Evolutionary conservation across 73 alveolate species (phyloP).

Genomic region (Stentor roeselii): DNA sequence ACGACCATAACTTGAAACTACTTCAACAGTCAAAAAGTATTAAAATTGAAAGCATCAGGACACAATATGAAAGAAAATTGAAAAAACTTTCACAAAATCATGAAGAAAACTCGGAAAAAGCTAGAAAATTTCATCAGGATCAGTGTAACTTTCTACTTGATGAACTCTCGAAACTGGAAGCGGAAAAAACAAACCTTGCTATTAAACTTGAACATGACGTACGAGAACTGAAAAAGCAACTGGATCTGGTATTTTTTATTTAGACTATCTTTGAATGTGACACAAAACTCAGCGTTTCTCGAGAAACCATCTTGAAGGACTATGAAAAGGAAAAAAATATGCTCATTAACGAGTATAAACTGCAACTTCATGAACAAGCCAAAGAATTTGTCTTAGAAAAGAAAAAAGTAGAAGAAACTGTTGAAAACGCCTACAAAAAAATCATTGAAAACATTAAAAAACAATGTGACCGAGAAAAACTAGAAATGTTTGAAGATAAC

Average conservation of each 20-base stretch:
- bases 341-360: neutral
- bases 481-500: too few relatives aligned
- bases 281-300: neutral
- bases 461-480: too few relatives aligned
- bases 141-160: neutral
- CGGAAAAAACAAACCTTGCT: neutral
- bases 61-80: too few relatives aligned
- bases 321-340: neutral
- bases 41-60: neutral
- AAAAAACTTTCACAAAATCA: neutral
- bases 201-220: neutral
- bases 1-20: neutral
- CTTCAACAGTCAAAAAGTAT: too few relatives aligned
- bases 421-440: too few relatives aligned
- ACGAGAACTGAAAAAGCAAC: too few relatives aligned
- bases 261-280: neutral
- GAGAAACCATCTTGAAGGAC: neutral
- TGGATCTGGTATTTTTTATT: neutral
- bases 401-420: too few relatives aligned
- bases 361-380: neutral
- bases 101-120: neutral
- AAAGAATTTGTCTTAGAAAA: neutral
- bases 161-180: neutral
- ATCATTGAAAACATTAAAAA: too few relatives aligned
- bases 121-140: neutral